Base-by-base conservation (phyloP, 1,139 yeast genomes). In the Taphrina wiesneri region DNA sequence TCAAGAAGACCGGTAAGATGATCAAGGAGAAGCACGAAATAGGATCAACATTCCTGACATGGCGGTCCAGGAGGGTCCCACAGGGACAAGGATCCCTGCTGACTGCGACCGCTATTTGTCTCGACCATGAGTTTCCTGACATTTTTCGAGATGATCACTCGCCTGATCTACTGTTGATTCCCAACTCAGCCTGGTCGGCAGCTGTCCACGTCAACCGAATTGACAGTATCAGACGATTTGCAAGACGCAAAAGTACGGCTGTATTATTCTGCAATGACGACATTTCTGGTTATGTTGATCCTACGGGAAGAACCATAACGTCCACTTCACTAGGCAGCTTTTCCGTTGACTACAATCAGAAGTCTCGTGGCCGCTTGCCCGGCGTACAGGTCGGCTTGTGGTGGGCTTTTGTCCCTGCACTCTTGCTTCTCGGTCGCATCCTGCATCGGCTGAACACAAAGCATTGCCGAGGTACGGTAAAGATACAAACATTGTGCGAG, bases 181-280 rank as follows among this genome's bases (percentile, higher is more conserved):
- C 56, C 25, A 52, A 52, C 19, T 52, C 56, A 32, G 41, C 56
- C 17, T 52, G 56, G 56, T 49, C 54, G 9, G 3, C 36, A 26
- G 34, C 54, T 13, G 54, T 49, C 36, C n/a, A 28, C 17, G 34
- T 26, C 2, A 52, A 45, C 13, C 43, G 45, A 19, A 34, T 32
- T 17, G 15, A n/a, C 6, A 21, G 56, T 34, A 30, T 52, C 28
- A 32, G 17, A 23, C 25, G 17, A n/a, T 34, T 52, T 3, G 56
- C 56, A 19, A 21, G 5, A 19, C 26, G 17, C n/a, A 52, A 19
- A 28, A 19, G 34, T 11, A 52, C 56, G 23, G 45, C 45, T 5
- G 45, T 52, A 1, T 13, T 52, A 25, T 52, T 34, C 30, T 52
- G 56, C 21, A 32, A 17, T n/a, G 45, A 52, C 19, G 56, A 32